Percentiles rank a stretch among this genome's conserved stretches.
Conservation (phyloP, 495 filamentous ascomycete species). For the Penicillium goetzii region DNA sequence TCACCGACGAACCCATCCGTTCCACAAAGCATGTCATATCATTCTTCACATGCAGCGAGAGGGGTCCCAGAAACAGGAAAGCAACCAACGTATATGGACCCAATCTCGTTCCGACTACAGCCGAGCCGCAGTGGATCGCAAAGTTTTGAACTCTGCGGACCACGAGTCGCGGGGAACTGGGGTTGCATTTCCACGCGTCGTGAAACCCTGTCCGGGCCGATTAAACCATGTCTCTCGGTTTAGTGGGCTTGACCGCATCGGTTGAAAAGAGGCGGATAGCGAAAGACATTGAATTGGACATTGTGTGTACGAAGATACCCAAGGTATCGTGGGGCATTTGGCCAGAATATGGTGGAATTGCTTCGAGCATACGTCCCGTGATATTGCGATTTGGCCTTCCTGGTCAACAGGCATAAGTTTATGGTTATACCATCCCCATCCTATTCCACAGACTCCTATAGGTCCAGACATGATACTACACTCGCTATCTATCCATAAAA, state of each 20-base stretch:
- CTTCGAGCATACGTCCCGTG: not conserved
- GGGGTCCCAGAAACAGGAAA: not conserved
- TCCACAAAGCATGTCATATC: not conserved
- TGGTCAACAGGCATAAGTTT: constrained; percentile 16
- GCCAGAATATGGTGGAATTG: not conserved
- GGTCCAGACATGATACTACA: not conserved
- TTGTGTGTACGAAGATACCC: not conserved
- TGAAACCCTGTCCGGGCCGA: constrained; percentile 19
- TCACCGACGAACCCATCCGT: not conserved
- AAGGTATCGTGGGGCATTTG: not conserved
- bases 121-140: constrained; percentile 23
- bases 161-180: constrained; percentile 36
- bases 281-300: not conserved
- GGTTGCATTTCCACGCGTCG: constrained; percentile 32
- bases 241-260: not conserved
- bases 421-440: constrained; percentile 19
- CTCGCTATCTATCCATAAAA: not conserved
- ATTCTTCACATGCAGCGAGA: not conserved
- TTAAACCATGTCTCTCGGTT: constrained; percentile 16
- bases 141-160: constrained; percentile 23
- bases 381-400: constrained; percentile 24
- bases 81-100: not conserved
- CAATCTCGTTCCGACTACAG: constrained; percentile 12
- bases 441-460: constrained; percentile 29
- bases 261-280: not conserved